These are phyloP conservation scores for Pyrenochaeta sp. DNA, from an alignment of 2,329 filamentous ascomycete genomes.

Conservation along the genomic window DNA sequence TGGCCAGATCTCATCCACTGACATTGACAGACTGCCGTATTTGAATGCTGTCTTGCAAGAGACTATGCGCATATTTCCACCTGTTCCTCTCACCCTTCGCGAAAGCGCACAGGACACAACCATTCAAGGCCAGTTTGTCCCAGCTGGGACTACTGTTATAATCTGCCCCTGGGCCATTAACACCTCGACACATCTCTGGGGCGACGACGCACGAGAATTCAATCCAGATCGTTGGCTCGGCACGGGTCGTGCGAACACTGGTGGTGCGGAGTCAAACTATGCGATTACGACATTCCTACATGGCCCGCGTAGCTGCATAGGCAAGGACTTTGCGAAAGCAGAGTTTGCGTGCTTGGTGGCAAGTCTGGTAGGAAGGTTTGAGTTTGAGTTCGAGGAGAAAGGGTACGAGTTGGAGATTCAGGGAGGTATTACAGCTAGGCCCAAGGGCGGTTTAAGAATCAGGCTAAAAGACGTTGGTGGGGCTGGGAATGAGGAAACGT, in stretches of 20 bases:
- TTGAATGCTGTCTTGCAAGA: conserved; percentile 80
- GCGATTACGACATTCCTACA: conserved; percentile 84
- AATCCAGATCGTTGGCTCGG: conserved; percentile 70
- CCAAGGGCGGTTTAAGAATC: conserved; percentile 75
- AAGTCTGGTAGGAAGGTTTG: conserved; percentile 77
- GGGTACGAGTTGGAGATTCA: conserved; percentile 69
- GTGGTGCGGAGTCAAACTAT: conserved; percentile 79
- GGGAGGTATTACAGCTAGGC: conserved; percentile 75
- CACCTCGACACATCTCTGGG: conserved; percentile 75
- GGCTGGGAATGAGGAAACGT: background rate
- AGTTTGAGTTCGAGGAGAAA: conserved; percentile 70
- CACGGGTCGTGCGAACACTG: conserved; percentile 63
- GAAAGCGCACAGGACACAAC: conserved; percentile 70
- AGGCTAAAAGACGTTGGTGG: conserved; percentile 60
- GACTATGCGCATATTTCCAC: conserved; percentile 75
- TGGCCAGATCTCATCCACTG: conserved; percentile 59
- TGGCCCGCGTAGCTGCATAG: conserved; percentile 87
- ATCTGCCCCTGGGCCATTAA: conserved; percentile 75
- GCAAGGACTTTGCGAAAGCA: conserved; percentile 78
- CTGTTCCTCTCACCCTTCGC: conserved; percentile 76
- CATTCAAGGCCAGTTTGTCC: conserved; percentile 71
- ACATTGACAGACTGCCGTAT: conserved; percentile 79
- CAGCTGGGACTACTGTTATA: conserved; percentile 74
- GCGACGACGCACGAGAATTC: conserved; percentile 76
- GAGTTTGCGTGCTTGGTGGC: conserved; percentile 88